Percentiles rank a stretch among this genome's conserved stretches.
Evolutionary conservation across 345 rosid species (phyloP).

Genomic region (Gossypium stocksii): DNA sequence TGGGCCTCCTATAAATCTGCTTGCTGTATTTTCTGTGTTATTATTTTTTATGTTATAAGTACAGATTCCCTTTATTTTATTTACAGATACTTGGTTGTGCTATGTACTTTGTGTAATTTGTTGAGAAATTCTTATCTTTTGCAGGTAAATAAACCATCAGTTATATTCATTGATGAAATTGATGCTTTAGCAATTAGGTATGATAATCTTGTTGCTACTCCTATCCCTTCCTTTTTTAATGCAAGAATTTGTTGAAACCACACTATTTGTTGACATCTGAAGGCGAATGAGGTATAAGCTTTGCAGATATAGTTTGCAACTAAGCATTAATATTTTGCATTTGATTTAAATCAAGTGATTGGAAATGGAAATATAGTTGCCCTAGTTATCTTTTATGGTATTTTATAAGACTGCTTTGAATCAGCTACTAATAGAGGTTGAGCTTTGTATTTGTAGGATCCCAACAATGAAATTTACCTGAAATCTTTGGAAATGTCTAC

Average conservation of each 20-base stretch:
- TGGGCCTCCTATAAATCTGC: neutral
- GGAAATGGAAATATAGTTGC: neutral
- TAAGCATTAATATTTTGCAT: neutral
- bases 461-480: constrained; percentile 56
- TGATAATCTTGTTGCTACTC: neutral
- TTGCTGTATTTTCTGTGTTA: neutral
- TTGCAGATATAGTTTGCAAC: constrained; percentile 6
- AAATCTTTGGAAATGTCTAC: constrained; percentile 68
- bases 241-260: neutral
- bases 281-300: neutral
- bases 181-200: constrained; percentile 96
- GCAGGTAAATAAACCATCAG: constrained; percentile 96
- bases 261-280: neutral
- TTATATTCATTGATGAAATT: constrained; percentile 89
- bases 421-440: too few species aligned
- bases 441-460: constrained; percentile 50
- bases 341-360: constrained; percentile 1
- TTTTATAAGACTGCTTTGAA: neutral
- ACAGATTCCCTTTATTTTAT: neutral
- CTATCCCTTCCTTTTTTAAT: constrained; percentile 5
- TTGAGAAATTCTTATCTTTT: constrained; percentile 24
- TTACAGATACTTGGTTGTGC: constrained; percentile 6
- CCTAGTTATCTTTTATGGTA: neutral
- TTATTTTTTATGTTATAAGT: neutral
- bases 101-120: constrained; percentile 8